Evolutionary conservation across 1,284 basidiomycete species (phyloP).

Genomic region (Naganishia sp.): DNA sequence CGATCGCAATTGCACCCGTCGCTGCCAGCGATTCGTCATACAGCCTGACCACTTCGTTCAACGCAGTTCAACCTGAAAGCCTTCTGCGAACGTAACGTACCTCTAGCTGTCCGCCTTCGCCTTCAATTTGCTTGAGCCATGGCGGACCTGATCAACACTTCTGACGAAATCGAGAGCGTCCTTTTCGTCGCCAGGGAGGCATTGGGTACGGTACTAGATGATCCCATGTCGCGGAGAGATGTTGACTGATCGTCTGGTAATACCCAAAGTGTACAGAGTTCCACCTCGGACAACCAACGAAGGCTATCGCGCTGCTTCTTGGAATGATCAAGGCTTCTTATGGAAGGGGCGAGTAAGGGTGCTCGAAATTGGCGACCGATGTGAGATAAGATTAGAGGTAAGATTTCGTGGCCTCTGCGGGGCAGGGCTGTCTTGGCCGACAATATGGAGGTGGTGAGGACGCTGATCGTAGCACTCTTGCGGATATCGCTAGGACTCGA

Average conservation of each 20-base stretch:
- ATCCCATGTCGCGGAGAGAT: not conserved
- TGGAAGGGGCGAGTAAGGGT: constrained; percentile 55
- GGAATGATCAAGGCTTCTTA: constrained; percentile 51
- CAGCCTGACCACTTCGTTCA: not conserved
- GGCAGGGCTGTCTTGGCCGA: not conserved
- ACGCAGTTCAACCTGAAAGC: not conserved
- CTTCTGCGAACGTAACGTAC: too few species aligned
- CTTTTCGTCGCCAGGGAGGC: constrained; percentile 54
- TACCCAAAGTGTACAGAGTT: constrained; percentile 52
- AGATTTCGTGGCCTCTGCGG: not conserved
- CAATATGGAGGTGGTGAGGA: not conserved
- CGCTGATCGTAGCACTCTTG: not conserved
- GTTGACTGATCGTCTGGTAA: too few species aligned
- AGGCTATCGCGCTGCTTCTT: constrained; percentile 54
- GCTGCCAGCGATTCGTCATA: not conserved
- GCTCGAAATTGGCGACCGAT: constrained; percentile 47
- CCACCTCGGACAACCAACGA: constrained; percentile 51
- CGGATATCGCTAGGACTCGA: not conserved
- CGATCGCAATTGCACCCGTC: not conserved
- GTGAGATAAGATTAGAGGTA: constrained; percentile 52
- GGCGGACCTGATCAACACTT: constrained; percentile 16
- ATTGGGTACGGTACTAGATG: constrained; percentile 46
- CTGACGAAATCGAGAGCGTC: constrained; percentile 54
- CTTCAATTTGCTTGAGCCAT: not conserved
- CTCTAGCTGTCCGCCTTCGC: too few species aligned